Conservation (phyloP, 1,139 yeast genomes). For the Yamadazyma atmosphaerica region DNA sequence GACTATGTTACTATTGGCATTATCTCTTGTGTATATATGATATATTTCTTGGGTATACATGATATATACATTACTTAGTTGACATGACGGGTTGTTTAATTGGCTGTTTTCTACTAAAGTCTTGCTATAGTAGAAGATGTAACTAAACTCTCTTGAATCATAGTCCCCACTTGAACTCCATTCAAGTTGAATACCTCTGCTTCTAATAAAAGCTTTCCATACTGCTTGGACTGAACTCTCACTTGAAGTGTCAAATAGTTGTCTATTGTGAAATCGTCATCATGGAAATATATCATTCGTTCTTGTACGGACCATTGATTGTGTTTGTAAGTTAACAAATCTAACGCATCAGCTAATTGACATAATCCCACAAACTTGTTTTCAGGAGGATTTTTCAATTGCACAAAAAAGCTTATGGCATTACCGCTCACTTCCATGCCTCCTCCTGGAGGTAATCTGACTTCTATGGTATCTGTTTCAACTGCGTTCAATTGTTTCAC, state of each 20-base stretch:
- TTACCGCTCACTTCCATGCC: not conserved
- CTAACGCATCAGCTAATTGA: slow-evolving; percentile 51
- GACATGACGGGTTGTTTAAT: too few relatives aligned
- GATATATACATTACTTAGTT: too few relatives aligned
- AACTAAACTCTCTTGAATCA: slow-evolving; percentile 66
- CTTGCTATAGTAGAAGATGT: slow-evolving; percentile 17
- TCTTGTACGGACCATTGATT: slow-evolving; percentile 35
- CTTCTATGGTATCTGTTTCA: slow-evolving; percentile 8
- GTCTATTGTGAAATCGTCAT: slow-evolving; percentile 49
- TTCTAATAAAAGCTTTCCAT: slow-evolving; percentile 55
- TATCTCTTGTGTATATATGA: too few relatives aligned
- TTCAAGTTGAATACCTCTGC: slow-evolving; percentile 57
- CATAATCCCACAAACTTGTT: slow-evolving; percentile 64
- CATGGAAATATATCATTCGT: slow-evolving; percentile 69
- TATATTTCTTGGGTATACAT: too few relatives aligned
- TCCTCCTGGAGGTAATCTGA: slow-evolving; percentile 1
- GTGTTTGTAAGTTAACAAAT: slow-evolving; percentile 16
- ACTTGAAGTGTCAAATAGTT: slow-evolving; percentile 57
- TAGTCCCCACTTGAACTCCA: slow-evolving; percentile 60
- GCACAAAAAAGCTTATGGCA: slow-evolving; percentile 9
- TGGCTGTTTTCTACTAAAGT: too few relatives aligned
- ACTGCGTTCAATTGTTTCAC: slow-evolving; percentile 41
- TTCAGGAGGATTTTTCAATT: slow-evolving; percentile 5
- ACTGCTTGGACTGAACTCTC: slow-evolving; percentile 51
- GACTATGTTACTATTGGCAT: too few relatives aligned